Percentiles rank a stretch among this genome's conserved stretches.
Conservation (phyloP, 2,329 filamentous ascomycete species). For the Fusarium equiseti region DNA sequence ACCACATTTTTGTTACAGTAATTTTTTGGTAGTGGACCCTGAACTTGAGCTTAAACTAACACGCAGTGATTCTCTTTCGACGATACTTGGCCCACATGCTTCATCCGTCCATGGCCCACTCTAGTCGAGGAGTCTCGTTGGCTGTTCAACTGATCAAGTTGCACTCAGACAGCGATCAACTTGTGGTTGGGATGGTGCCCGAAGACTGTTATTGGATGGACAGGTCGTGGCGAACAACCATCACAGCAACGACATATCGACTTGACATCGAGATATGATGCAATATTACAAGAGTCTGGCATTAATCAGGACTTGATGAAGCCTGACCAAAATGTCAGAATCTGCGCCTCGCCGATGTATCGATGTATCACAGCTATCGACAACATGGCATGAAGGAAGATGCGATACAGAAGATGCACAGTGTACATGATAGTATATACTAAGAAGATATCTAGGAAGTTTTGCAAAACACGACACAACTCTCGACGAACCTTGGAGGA, state of each 20-base stretch:
- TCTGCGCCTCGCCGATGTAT: background rate
- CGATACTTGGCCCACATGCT: slow-evolving; percentile 31
- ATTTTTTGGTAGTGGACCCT: slow-evolving; percentile 25
- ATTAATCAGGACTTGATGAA: background rate
- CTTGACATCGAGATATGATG: slow-evolving; percentile 4
- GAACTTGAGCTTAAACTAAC: slow-evolving; percentile 25
- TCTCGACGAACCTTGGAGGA: background rate
- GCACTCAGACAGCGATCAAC: background rate
- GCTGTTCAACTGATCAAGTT: background rate
- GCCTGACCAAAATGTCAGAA: background rate
- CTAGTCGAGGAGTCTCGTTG: slow-evolving; percentile 21
- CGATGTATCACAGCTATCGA: background rate
- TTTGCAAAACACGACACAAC: background rate
- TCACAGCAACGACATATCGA: slow-evolving; percentile 3
- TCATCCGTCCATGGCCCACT: slow-evolving; percentile 27
- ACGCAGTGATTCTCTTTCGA: slow-evolving; percentile 4
- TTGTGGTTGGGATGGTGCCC: background rate
- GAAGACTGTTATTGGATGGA: slow-evolving; percentile 3
- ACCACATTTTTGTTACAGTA: slow-evolving; percentile 13
- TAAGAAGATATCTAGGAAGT: background rate
- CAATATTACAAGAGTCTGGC: background rate
- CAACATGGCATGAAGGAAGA: background rate
- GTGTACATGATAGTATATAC: background rate
- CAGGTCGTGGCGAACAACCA: slow-evolving; percentile 16
- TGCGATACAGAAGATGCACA: background rate